These are phyloP conservation scores for Didymosphaeria variabile DNA, from an alignment of 2,329 filamentous ascomycete species.

Conservation along the genomic window DNA sequence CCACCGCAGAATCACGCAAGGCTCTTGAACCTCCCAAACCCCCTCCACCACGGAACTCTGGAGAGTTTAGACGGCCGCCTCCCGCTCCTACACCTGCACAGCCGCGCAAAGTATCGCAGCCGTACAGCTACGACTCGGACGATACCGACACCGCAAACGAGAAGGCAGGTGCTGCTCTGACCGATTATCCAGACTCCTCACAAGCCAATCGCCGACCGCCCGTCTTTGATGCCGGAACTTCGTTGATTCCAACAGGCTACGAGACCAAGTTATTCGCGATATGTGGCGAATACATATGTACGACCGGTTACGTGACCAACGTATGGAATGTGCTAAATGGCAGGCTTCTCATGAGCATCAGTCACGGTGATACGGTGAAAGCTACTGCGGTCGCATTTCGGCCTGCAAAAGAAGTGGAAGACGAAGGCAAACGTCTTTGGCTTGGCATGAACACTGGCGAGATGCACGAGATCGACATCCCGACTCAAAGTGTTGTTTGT, in stretches of 20 bases:
- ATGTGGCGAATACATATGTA: slow-evolving; percentile 87
- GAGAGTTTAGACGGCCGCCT: slow-evolving; percentile 41
- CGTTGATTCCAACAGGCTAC: slow-evolving; percentile 83
- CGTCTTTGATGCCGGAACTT: slow-evolving; percentile 73
- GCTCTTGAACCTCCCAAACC: slow-evolving; percentile 43
- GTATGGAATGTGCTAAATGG: slow-evolving; percentile 89
- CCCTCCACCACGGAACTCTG: slow-evolving; percentile 46
- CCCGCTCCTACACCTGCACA: slow-evolving; percentile 21
- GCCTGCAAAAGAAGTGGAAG: slow-evolving; percentile 76
- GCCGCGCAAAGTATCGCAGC: slow-evolving; percentile 20
- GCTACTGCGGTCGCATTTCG: slow-evolving; percentile 86
- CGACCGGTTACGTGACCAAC: slow-evolving; percentile 84
- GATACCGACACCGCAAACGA: slow-evolving; percentile 57
- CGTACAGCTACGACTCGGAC: slow-evolving; percentile 58
- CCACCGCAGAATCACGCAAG: slow-evolving; percentile 25
- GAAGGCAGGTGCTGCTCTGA: slow-evolving; percentile 62
- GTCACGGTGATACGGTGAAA: slow-evolving; percentile 85
- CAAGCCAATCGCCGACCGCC: slow-evolving; percentile 86
- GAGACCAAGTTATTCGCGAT: slow-evolving; percentile 88
- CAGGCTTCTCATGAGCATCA: slow-evolving; percentile 79
- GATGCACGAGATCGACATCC: slow-evolving; percentile 86
- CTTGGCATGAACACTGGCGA: slow-evolving; percentile 90
- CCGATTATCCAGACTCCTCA: slow-evolving; percentile 83
- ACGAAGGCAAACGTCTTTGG: slow-evolving; percentile 86
- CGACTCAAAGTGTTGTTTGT: slow-evolving; percentile 73